Evolutionary conservation across 1,284 basidiomycete genomes (phyloP), one percentile per base, ranked within the genome.

Genomic region (Erythrobasidium hasegawianum): DNA sequence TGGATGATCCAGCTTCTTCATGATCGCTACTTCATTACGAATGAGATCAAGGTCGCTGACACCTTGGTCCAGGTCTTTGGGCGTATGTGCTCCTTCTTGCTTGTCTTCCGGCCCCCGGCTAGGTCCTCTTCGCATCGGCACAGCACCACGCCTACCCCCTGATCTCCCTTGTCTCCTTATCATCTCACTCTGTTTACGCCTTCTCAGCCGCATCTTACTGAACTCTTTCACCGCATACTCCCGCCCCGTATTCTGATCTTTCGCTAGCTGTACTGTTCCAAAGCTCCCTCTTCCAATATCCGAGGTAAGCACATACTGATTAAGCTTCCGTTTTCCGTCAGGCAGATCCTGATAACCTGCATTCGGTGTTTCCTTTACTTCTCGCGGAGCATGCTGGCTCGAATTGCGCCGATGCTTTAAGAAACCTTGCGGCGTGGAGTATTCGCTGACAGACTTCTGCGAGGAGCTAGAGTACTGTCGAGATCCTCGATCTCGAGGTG

Each of bases 211-310:
- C 2, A 62, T 47, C 55, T 75, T 75, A n/a, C 69, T 71, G 43
- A 75, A 74, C 59, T 74, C 73, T 55, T 75, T 75, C 43, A 73
- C 71, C 0, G 74, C 73, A 43, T 71, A 75, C 38, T 73, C 73
- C 3, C 45, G 38, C 1, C 68, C 69, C 7, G 72, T 72, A 33
- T 72, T 66, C 24, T 71, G 59, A 49, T 75, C 72, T 1, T 69
- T 68, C 11, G 73, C 74, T 14, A 67, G 57, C 39, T 72, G 70
- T 9, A 75, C 74, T 0, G 65, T 68, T 4, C 73, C 74, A 26
- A 72, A 74, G n/a, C 69, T 71, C 1, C 74, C 74, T 18, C 65
- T 57, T 1, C 74, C 74, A 24, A 68, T 64, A 24, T 69, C 62
- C 2, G 57, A 57, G n/a, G 54, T 47, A 1, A 75, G 60, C 0